phyloP scores from a whole-genome alignment of 257 asterid genomes.

The Salvia splendens region DNA sequence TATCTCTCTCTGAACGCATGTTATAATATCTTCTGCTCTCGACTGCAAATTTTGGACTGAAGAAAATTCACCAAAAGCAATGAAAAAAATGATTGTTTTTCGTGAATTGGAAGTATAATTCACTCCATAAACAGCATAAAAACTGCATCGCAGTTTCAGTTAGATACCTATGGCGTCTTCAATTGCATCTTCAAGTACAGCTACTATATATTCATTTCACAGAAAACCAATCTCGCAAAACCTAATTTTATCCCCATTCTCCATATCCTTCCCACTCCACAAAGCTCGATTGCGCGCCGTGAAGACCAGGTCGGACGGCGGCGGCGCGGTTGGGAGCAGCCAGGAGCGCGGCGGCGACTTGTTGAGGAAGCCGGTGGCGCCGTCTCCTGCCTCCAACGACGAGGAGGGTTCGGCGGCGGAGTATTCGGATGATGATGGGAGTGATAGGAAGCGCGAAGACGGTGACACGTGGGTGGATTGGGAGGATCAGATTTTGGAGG shows the following conservation, averaged over 20 bases:
- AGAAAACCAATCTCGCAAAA: conserved; percentile 47
- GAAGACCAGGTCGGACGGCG: conserved; percentile 48
- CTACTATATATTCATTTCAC: conserved; percentile 29
- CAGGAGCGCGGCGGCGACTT: conserved; percentile 51
- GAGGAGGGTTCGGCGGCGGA: conserved; percentile 40
- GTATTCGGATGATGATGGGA: conserved; percentile 35
- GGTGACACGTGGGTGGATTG: conserved; percentile 76
- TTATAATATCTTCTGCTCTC: conserved; percentile 19
- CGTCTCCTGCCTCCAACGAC: conserved; percentile 37
- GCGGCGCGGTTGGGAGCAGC: conserved; percentile 40
- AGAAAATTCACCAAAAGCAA: not conserved
- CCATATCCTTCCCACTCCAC: conserved; percentile 42
- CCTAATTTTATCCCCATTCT: conserved; percentile 45
- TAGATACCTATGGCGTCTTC: conserved; percentile 32
- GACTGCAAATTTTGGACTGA: conserved; percentile 6
- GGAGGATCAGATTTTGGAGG: conserved; percentile 96
- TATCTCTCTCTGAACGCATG: no score
- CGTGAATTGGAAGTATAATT: not conserved
- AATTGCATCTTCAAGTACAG: conserved; percentile 35
- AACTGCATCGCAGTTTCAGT: not conserved
- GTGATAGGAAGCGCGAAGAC: conserved; percentile 44
- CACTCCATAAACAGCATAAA: not conserved
- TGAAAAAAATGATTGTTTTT: conserved; percentile 1
- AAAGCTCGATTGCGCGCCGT: conserved; percentile 44
- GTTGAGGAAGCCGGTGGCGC: conserved; percentile 64